Base-by-base conservation (phyloP, 257 asterid genomes). In the Voacanga thouarsii region DNA sequence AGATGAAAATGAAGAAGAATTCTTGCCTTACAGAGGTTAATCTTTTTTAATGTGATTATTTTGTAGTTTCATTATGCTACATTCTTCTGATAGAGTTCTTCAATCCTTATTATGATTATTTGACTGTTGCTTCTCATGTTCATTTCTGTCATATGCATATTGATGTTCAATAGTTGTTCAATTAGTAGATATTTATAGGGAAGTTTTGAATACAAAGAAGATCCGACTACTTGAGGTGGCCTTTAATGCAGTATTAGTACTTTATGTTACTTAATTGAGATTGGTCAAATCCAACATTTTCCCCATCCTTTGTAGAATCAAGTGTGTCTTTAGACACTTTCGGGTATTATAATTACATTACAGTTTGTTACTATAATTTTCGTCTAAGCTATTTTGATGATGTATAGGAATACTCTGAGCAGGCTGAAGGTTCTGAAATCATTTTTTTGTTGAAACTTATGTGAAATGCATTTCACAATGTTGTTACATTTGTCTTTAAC, bases 11-110 rank as follows among this genome's bases (percentile, higher is more conserved):
- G 45, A 24, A 28, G 39, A 74, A 18, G 51, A 33, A 14, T 11
- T 37, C 55, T 24, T 75, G 15, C 71, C 47, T 75, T 75, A 59
- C 28, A 24, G n/a, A 59, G 71, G 78, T 75, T 61, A 24, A 59
- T 24, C 43, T 9, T 66, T 37, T 37, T 37, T 6, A 0, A 0
- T 66, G 9, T 15, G 21, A 14, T 16, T 9, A 43, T 61, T 44
- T 75, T 44, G 26, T 75, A 18, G 59, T n/a, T 59, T 43, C n/a
- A 41, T n/a, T 37, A 15, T 45, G 59, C 30, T 60, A 24, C 28
- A 56, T 37, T 57, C 45, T 65, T 45, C 14, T 1, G 1, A 11
- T 19, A 37, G 44, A 21, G 33, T 10, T 60, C 51, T 16, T 12
- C 44, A 26, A 12, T 53, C 21, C 9, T 53, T 53, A 41, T 49